Evolutionary conservation across 2,329 filamentous ascomycete species (phyloP).

Genomic region (Neoarthrinium moseri): DNA sequence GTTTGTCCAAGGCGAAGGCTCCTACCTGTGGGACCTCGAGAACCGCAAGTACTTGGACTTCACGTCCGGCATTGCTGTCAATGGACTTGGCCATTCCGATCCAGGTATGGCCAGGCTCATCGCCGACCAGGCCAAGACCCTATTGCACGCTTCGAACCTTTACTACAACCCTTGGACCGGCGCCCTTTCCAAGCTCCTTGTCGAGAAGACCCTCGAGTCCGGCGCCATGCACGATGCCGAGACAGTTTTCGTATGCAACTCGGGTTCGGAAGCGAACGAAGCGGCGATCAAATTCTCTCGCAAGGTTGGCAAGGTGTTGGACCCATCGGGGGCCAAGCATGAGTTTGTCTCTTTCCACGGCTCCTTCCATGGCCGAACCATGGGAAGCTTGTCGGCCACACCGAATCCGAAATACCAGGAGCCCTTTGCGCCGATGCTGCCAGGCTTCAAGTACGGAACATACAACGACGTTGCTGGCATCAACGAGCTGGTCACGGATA

Average conservation of each 20-base stretch:
- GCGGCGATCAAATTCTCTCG: slow-evolving; percentile 95
- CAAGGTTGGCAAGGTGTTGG: slow-evolving; percentile 78
- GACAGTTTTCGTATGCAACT: slow-evolving; percentile 92
- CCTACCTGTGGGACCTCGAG: slow-evolving; percentile 87
- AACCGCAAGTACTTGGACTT: slow-evolving; percentile 90
- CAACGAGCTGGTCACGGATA: slow-evolving; percentile 71
- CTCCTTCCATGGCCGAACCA: slow-evolving; percentile 94
- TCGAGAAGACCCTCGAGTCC: slow-evolving; percentile 75
- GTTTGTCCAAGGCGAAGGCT: slow-evolving; percentile 84
- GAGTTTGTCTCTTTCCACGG: slow-evolving; percentile 89
- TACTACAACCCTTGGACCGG: slow-evolving; percentile 98
- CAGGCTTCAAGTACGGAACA: slow-evolving; percentile 82
- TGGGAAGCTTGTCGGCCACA: slow-evolving; percentile 93
- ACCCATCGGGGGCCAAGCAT: slow-evolving; percentile 70
- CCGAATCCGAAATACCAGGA: slow-evolving; percentile 97
- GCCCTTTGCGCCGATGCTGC: slow-evolving; percentile 93
- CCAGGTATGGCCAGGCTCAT: slow-evolving; percentile 73
- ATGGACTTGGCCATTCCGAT: slow-evolving; percentile 87
- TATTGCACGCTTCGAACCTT: slow-evolving; percentile 91
- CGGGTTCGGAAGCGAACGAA: slow-evolving; percentile 95
- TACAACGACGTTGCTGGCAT: slow-evolving; percentile 81
- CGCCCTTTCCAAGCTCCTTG: slow-evolving; percentile 78
- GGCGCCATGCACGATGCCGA: slow-evolving; percentile 80
- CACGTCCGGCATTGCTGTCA: slow-evolving; percentile 94
- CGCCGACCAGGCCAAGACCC: slow-evolving; percentile 73